Evolutionary conservation across 2,329 filamentous ascomycete genomes (phyloP).

Genomic region (Paecilomyces niveus): DNA sequence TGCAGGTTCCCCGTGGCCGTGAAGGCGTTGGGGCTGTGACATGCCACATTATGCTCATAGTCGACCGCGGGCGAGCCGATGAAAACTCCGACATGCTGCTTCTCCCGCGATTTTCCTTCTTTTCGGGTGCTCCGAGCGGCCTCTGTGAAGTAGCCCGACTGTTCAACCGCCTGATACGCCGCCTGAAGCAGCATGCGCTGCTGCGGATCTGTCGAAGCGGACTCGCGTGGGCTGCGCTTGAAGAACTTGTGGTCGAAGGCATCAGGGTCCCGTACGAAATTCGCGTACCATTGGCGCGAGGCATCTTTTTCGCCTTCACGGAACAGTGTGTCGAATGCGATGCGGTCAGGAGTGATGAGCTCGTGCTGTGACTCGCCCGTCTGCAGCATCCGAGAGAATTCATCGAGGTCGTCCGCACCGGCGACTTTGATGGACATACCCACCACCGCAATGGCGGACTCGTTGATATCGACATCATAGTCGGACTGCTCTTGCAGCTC

Average conservation of each 20-base stretch:
- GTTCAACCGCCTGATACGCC: conserved; percentile 22
- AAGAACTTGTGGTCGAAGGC: conserved; percentile 22
- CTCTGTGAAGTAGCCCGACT: conserved; percentile 15
- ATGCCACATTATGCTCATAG: conserved; percentile 21
- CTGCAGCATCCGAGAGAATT: conserved; percentile 26
- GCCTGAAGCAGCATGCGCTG: conserved; percentile 18
- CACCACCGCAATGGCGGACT: conserved; percentile 28
- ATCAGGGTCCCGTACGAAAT: conserved; percentile 8
- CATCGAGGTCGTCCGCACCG: conserved; percentile 20
- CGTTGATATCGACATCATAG: conserved; percentile 6
- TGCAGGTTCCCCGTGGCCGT: conserved; percentile 13
- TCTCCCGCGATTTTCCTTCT: neutral
- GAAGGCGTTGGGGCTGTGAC: conserved; percentile 22
- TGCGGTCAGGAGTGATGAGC: conserved; percentile 7
- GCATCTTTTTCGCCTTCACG: conserved; percentile 7
- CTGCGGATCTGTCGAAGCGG: conserved; percentile 19
- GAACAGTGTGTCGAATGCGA: conserved; percentile 7
- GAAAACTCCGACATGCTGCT: conserved; percentile 18
- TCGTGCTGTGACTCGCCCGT: conserved; percentile 13
- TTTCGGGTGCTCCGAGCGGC: neutral
- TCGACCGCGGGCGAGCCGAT: conserved; percentile 18
- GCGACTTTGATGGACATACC: conserved; percentile 25
- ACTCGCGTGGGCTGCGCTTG: conserved; percentile 14
- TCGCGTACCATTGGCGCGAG: conserved; percentile 10
- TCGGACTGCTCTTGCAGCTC: no score